These are phyloP conservation scores for Phytophthora hybrid DNA, from an alignment of 352 stramenopile genomes.

Conservation along the genomic window DNA sequence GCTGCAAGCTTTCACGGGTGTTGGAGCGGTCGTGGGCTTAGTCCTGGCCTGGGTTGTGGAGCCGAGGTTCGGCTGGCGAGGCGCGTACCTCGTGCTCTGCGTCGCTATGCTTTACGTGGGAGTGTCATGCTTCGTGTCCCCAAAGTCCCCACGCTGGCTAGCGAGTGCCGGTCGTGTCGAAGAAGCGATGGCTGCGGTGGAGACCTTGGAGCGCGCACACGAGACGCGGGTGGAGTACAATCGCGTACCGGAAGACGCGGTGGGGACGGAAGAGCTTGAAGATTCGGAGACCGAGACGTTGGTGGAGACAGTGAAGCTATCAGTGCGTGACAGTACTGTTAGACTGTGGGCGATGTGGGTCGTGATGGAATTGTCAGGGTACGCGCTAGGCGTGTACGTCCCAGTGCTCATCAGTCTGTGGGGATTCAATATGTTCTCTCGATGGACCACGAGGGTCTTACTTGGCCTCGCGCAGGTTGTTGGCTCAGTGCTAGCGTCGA, in stretches of 20 bases:
- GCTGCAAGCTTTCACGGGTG: slow-evolving; percentile 41
- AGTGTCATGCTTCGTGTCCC: slow-evolving; percentile 28
- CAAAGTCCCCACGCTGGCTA: slow-evolving; percentile 51
- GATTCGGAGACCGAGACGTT: background rate
- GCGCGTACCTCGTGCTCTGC: slow-evolving; percentile 34
- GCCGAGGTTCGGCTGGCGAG: slow-evolving; percentile 41
- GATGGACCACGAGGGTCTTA: slow-evolving; percentile 23
- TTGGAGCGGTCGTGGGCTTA: slow-evolving; percentile 35
- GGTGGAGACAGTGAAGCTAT: background rate
- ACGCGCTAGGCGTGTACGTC: slow-evolving; percentile 36
- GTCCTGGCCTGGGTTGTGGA: slow-evolving; percentile 30
- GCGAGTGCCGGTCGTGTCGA: slow-evolving; percentile 20
- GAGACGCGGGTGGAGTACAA: background rate
- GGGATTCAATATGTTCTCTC: slow-evolving; percentile 38
- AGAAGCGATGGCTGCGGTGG: background rate
- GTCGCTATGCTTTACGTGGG: slow-evolving; percentile 34
- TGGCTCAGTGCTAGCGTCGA: slow-evolving; percentile 20
- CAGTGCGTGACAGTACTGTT: slow-evolving; percentile 2
- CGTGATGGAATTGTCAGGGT: slow-evolving; percentile 35
- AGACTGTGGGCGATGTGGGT: slow-evolving; percentile 39
- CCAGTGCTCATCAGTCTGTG: slow-evolving; percentile 36
- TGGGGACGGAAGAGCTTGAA: background rate
- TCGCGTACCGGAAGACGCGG: background rate
- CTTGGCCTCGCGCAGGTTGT: slow-evolving; percentile 17
- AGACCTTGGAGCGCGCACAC: background rate